Evolutionary conservation across 2,329 filamentous ascomycete species (phyloP), one percentile per base, ranked within the genome.

Genomic region (Corinectria fuckeliana): DNA sequence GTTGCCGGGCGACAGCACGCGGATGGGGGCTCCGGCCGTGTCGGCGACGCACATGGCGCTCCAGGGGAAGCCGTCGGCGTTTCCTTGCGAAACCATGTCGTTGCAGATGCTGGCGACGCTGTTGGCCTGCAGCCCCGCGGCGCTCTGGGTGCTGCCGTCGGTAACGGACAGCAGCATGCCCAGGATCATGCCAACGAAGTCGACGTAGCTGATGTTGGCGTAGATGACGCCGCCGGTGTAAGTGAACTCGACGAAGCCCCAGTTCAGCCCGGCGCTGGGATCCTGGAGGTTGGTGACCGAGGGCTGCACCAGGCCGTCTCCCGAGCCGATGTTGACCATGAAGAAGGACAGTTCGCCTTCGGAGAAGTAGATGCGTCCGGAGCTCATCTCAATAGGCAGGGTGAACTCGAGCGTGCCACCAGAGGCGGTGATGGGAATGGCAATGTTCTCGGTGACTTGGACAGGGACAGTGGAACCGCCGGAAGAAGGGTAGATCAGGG

Each of bases 241-340:
- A 2, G 80, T 81, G 25, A 84, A 71, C 64, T 84, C 82, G 16
- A 82, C 74, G 53, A 83, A 84, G 1, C 80, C 81, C 80, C 81
- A 84, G 66, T 78, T 78, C 34, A 80, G 67, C 2, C 69, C 74
- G 0, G 77, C 71, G 25, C 76, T 81, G 3, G 80, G 77, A 52
- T 83, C 81, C 3, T 61, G 51, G 0, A 77, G 70, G 67, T 80
- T 81, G 10, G 73, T 75, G 8, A 78, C 75, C 0, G 82, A 80
- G 0, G 83, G 83, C 63, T 83, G 78, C 11, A 85, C 82, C 2
- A 85, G 67, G 23, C 73, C 74, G 36, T 76, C 75, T 0, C 72
- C 71, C 1, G 7, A 47, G 2, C 63, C 66, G 11, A 62, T 70
- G 16, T 64, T 66, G 14, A 81, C 76, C 48, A 78, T 77, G 66